phyloP scores from a whole-genome alignment of 2,329 filamentous ascomycete species.

The Fusarium proliferatum region DNA sequence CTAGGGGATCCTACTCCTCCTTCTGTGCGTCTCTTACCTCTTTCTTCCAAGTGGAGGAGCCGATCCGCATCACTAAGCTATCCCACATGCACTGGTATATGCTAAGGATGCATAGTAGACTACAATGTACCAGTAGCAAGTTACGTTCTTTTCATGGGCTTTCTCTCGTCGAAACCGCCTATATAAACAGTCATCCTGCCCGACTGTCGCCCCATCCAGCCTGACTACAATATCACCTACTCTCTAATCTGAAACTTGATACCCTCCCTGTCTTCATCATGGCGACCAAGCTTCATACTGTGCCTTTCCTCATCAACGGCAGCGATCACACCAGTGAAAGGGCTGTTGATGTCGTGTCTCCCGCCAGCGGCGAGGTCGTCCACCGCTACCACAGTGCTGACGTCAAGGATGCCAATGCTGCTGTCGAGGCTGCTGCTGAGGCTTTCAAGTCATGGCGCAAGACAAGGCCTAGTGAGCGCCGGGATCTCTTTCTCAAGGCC shows the following conservation, averaged over 20 bases:
- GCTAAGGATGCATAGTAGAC: neutral
- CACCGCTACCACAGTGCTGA: slow-evolving; percentile 67
- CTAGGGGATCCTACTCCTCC: neutral
- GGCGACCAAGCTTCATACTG: slow-evolving; percentile 36
- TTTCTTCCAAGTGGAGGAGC: slow-evolving; percentile 4
- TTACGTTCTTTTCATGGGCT: neutral
- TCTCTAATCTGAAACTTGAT: neutral
- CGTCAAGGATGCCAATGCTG: slow-evolving; percentile 64
- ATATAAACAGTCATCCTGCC: slow-evolving; percentile 30
- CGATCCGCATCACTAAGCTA: slow-evolving; percentile 12
- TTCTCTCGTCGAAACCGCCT: neutral
- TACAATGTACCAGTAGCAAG: slow-evolving; percentile 1
- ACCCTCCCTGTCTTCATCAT: slow-evolving; percentile 19
- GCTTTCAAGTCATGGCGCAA: slow-evolving; percentile 78
- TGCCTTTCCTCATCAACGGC: slow-evolving; percentile 59
- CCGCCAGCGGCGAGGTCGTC: slow-evolving; percentile 63
- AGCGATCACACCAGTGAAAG: slow-evolving; percentile 57
- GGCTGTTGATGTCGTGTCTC: slow-evolving; percentile 68
- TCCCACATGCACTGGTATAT: neutral
- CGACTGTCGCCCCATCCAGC: neutral
- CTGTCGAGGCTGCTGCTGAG: slow-evolving; percentile 66
- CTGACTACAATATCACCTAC: neutral
- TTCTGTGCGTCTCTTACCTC: neutral
- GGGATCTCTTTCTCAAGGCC: slow-evolving; percentile 76
- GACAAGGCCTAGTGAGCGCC: slow-evolving; percentile 68